phyloP scores from a whole-genome alignment of 495 filamentous ascomycete genomes.

The Lichenothelia convexa region DNA sequence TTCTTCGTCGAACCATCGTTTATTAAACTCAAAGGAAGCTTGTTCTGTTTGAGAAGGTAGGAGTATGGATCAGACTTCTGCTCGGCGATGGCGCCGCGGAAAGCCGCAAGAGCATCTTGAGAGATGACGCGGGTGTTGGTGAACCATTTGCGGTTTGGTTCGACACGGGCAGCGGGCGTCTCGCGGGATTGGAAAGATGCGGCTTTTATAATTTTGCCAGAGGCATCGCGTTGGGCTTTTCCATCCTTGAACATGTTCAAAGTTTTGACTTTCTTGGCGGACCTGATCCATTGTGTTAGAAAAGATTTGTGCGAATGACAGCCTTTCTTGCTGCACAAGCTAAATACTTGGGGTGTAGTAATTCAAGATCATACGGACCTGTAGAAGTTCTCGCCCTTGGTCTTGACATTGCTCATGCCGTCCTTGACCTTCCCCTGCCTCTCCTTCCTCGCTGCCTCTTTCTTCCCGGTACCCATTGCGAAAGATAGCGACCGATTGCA shows the following conservation, averaged over 20 bases:
- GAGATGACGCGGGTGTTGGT: constrained; percentile 52
- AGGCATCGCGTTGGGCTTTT: constrained; percentile 52
- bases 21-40: constrained; percentile 72
- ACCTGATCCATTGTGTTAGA: constrained; percentile 21
- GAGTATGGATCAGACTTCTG: constrained; percentile 79
- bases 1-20: constrained; percentile 47
- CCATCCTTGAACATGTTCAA: constrained; percentile 80
- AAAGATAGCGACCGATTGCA: too few relatives aligned
- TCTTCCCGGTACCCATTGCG: constrained; percentile 88
- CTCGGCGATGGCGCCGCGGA: constrained; percentile 84
- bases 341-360: background rate
- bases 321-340: background rate
- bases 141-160: constrained; percentile 86
- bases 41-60: constrained; percentile 84
- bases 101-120: constrained; percentile 54
- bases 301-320: too few relatives aligned
- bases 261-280: constrained; percentile 71
- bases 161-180: constrained; percentile 67
- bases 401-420: constrained; percentile 77
- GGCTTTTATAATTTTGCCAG: constrained; percentile 60
- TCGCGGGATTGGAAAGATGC: constrained; percentile 69
- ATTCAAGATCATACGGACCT: too few relatives aligned
- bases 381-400: constrained; percentile 95
- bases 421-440: constrained; percentile 63
- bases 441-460: constrained; percentile 65